Evolutionary conservation across 1,284 basidiomycete species (phyloP), one percentile per base, ranked within the genome.

Genomic region (Boletus subluridellus): DNA sequence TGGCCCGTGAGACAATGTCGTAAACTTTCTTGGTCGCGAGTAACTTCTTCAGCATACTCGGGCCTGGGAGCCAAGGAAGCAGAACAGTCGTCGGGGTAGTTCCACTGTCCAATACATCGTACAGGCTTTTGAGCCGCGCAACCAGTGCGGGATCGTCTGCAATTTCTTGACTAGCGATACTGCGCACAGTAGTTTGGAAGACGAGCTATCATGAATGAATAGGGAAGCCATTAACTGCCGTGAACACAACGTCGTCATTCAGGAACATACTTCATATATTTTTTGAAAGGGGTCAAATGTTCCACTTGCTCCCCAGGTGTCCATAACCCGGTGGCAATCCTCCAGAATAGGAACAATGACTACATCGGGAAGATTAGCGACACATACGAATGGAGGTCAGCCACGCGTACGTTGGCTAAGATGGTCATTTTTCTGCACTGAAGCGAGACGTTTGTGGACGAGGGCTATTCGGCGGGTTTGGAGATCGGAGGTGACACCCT

Each of bases 1-100:
- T 81, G 42, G 82, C 82, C 24, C 71, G 70, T 55, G 77, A 76
- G 54, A 90, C 71, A 63, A 89, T 88, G 63, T 85, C 81, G 67
- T 89, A 89, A 58, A 90, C 85, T 61, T 82, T 76, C 70, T 87
- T 89, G 32, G 88, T 89, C 14, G 87, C 83, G 68, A 82, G 78
- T 35, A 88, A 68, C 67, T 87, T 88, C 64, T 74, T 79, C 48
- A 90, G 68, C 82, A 87, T 86, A 38, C 85, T 84, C 4, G 84
- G 85, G 49, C 79, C 82, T 8, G 87, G 87, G 50, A 90, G 73
- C 87, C 87, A 90, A 39, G 88, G 88, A 35, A 88, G 71, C 8
- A 90, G 77, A 52, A 90, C 78, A 4, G 84, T 86, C 2, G 84
- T 78, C 1, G 88, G 87, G 0, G 87, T 90, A 2, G 86, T 89